Conservation (phyloP, 257 asterid genomes). For the Thymus quinquecostatus region DNA sequence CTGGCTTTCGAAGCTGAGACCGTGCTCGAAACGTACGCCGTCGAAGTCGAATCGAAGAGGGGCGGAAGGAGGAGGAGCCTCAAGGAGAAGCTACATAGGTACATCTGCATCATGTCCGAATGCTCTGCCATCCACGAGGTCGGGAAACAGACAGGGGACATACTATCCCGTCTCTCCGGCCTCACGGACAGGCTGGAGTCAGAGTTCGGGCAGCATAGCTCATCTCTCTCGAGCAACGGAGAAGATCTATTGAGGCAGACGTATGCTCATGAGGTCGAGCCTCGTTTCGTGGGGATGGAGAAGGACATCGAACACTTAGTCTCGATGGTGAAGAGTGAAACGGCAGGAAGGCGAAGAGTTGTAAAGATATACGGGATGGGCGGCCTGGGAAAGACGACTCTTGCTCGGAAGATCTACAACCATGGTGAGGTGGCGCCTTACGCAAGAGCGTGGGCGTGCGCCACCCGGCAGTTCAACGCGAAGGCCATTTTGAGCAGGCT, state of each 20-base stretch:
- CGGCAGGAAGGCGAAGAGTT: no score
- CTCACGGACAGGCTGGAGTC: not conserved
- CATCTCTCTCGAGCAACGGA: not conserved
- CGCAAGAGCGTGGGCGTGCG: constrained; percentile 36
- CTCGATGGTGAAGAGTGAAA: not conserved
- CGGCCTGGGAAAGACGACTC: not conserved
- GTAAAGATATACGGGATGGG: not conserved
- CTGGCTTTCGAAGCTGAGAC: not conserved
- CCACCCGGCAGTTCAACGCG: constrained; percentile 29
- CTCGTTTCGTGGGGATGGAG: constrained; percentile 29
- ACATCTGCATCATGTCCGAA: not conserved
- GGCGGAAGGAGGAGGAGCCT: not conserved
- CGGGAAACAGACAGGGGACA: not conserved
- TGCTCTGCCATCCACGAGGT: not conserved
- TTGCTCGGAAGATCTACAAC: not conserved
- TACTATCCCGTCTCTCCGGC: not conserved
- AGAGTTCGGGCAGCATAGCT: not conserved
- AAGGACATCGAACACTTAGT: not conserved
- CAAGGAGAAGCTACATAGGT: not conserved
- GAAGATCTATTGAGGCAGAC: constrained; percentile 12
- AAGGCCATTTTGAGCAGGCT: constrained; percentile 20
- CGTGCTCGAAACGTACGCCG: not conserved
- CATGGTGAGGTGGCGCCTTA: not conserved
- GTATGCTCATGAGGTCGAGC: not conserved
- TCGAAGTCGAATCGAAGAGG: not conserved